phyloP scores from a whole-genome alignment of 129 eudicot genomes.

The Arctium minus region DNA sequence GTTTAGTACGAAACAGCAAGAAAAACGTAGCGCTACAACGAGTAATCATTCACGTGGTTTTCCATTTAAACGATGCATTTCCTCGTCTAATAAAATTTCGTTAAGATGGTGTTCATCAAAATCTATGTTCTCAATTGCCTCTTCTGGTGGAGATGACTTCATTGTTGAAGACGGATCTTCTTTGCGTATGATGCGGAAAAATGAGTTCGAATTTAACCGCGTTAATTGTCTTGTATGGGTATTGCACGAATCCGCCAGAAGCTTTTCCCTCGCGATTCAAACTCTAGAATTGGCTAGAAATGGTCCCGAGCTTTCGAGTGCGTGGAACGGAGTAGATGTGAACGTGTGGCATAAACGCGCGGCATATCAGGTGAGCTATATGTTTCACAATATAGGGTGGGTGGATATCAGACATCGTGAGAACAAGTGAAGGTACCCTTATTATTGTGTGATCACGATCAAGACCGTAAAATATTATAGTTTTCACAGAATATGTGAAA shows the following conservation, averaged over 20 bases:
- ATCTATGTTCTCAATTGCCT: slow-evolving; percentile 29
- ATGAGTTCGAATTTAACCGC: slow-evolving; percentile 41
- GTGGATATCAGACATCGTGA: neutral
- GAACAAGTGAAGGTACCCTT: neutral
- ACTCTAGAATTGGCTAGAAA: slow-evolving; percentile 33
- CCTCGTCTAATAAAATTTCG: slow-evolving; percentile 9
- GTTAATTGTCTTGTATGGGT: slow-evolving; percentile 50
- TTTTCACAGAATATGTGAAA: neutral
- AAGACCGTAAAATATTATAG: neutral
- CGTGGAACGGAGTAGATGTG: slow-evolving; percentile 73
- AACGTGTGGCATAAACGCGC: slow-evolving; percentile 59
- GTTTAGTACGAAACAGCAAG: slow-evolving; percentile 9
- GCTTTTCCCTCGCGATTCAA: slow-evolving; percentile 46
- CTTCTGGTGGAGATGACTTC: slow-evolving; percentile 29
- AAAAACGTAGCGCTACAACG: slow-evolving; percentile 16
- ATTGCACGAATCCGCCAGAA: slow-evolving; percentile 57
- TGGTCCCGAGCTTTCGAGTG: slow-evolving; percentile 53
- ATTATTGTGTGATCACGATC: neutral
- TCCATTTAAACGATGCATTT: slow-evolving; percentile 1
- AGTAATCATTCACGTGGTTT: slow-evolving; percentile 17
- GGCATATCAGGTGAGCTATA: slow-evolving; percentile 57
- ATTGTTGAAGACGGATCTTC: slow-evolving; percentile 35
- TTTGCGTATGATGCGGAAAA: slow-evolving; percentile 10
- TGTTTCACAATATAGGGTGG: neutral
- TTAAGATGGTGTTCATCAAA: slow-evolving; percentile 29